Conservation (phyloP, 345 rosid genomes). For the Euphorbia peplus region DNA sequence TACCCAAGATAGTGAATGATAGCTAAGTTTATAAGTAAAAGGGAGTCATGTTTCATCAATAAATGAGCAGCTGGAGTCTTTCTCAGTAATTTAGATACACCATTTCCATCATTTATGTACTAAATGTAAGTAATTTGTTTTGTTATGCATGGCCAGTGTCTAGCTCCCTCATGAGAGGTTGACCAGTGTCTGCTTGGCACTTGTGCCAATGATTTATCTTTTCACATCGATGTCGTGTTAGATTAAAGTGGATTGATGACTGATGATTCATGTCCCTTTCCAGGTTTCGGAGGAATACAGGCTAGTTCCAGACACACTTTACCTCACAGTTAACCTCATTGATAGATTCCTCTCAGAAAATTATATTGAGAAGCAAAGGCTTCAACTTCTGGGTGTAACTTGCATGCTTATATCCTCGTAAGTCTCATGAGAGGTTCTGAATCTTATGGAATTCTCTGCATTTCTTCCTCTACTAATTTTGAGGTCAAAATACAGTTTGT, state of each 20-base stretch:
- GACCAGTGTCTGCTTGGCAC: not conserved
- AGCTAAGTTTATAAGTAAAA: not conserved
- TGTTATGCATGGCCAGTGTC: not conserved
- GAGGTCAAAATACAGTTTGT: not conserved
- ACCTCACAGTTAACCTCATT: constrained; percentile 84
- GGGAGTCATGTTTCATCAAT: not conserved
- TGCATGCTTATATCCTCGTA: constrained; percentile 99
- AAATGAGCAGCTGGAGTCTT: not conserved
- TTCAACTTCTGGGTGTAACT: constrained; percentile 87
- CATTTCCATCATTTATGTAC: not conserved
- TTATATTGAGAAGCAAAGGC: constrained; percentile 70
- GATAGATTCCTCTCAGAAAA: constrained; percentile 79
- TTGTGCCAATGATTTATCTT: not conserved
- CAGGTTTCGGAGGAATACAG: constrained; percentile 92
- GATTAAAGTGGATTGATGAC: constrained; percentile 2
- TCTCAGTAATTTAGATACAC: not conserved
- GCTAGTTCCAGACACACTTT: constrained; percentile 87
- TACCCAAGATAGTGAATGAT: not conserved
- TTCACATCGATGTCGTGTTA: not conserved
- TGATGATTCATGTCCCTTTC: constrained; percentile 21
- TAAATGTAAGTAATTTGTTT: not conserved
- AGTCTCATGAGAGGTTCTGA: constrained; percentile 30
- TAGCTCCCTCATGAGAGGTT: not conserved
- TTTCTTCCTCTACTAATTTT: not conserved
- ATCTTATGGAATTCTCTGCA: constrained; percentile 1